Evolutionary conservation across 164 flowering plant species (phyloP).

Genomic region (Piper betle): DNA sequence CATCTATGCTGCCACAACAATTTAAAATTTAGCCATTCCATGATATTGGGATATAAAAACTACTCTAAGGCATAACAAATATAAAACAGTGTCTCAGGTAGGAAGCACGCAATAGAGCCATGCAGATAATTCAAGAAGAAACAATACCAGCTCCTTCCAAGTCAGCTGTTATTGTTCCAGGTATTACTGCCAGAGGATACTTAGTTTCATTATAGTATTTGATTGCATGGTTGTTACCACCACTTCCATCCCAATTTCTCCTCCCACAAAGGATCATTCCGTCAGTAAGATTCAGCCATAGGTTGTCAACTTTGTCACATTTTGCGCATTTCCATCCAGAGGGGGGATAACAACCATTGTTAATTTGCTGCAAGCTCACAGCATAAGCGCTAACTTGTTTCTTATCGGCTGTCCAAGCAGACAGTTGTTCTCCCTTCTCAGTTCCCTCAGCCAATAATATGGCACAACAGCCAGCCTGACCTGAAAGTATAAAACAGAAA

Average conservation of each 20-base stretch:
- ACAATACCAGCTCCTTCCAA: conserved; percentile 86
- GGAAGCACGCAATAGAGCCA: neutral
- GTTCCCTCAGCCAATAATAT: conserved; percentile 72
- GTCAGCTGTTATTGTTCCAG: conserved; percentile 94
- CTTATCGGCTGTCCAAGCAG: conserved; percentile 82
- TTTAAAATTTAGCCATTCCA: conserved; percentile 1
- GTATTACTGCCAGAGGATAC: conserved; percentile 92
- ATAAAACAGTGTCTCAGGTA: neutral
- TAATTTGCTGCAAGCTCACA: conserved; percentile 52
- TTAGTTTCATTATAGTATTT: conserved; percentile 67
- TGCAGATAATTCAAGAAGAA: neutral
- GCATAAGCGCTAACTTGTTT: conserved; percentile 69
- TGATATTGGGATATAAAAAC: neutral
- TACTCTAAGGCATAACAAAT: neutral
- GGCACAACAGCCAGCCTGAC: conserved; percentile 84
- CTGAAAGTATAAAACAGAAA: conserved; percentile 20
- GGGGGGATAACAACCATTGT: conserved; percentile 71
- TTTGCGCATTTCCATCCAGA: conserved; percentile 90
- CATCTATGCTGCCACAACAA: conserved; percentile 94
- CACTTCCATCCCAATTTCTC: conserved; percentile 90
- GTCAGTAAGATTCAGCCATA: conserved; percentile 93
- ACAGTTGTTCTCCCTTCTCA: conserved; percentile 75
- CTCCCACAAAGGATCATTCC: conserved; percentile 97
- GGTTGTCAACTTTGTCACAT: conserved; percentile 88
- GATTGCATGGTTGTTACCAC: conserved; percentile 95